Conservation (phyloP, 1,139 yeast species). For the Geotrichum klebahnii region DNA sequence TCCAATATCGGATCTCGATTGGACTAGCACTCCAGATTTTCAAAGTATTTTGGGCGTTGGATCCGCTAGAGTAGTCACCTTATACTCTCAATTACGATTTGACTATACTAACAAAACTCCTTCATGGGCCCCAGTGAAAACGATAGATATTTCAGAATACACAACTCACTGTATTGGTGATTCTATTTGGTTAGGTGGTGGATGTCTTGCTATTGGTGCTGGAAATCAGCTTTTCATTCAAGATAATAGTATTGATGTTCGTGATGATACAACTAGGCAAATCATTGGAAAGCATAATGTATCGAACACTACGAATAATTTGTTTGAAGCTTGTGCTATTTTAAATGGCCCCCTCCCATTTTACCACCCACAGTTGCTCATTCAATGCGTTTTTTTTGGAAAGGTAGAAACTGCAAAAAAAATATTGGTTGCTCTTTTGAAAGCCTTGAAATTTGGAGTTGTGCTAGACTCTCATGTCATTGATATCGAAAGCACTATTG, state of each 20-base stretch:
- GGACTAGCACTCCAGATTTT: conserved; percentile 65
- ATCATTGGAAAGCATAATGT: conserved; percentile 35
- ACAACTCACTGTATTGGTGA: conserved; percentile 85
- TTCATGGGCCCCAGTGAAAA: conserved; percentile 70
- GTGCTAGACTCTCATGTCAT: conserved; percentile 32
- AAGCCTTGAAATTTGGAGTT: conserved; percentile 51
- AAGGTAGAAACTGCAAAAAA: conserved; percentile 55
- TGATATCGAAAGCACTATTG: conserved; percentile 31
- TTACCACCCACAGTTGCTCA: conserved; percentile 85
- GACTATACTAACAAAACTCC: conserved; percentile 82
- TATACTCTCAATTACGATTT: conserved; percentile 78
- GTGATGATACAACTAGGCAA: conserved; percentile 47
- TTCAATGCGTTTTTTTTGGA: conserved; percentile 68
- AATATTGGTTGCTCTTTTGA: conserved; percentile 51
- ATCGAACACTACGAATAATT: conserved; percentile 42
- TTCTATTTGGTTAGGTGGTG: conserved; percentile 77
- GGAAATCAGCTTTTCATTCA: conserved; percentile 87
- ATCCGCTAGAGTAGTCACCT: conserved; percentile 54
- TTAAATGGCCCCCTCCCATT: conserved; percentile 86
- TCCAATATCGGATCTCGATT: conserved; percentile 59
- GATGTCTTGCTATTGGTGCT: conserved; percentile 74
- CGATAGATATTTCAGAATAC: conserved; percentile 62
- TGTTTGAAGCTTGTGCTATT: conserved; percentile 64
- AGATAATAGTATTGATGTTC: conserved; percentile 62
- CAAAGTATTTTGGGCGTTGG: conserved; percentile 82